These are phyloP conservation scores for Phytophthora pinifolia DNA, from an alignment of 352 stramenopile species.

Conservation along the genomic window DNA sequence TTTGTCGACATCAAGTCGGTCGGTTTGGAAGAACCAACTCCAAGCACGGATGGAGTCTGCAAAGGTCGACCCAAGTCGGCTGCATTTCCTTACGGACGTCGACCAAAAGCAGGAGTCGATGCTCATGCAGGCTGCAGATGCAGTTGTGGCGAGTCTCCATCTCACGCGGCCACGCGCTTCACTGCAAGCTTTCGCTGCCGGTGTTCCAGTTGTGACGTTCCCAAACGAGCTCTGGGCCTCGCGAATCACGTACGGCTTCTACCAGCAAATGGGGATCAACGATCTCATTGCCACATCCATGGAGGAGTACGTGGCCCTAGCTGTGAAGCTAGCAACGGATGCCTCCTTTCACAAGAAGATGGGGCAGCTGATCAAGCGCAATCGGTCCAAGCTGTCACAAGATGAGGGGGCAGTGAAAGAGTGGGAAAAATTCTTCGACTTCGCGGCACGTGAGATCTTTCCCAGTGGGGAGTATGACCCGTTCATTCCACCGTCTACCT, in stretches of 20 bases:
- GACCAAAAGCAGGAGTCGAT: slow-evolving; percentile 54
- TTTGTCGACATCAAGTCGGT: slow-evolving; percentile 49
- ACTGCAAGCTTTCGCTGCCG: slow-evolving; percentile 60
- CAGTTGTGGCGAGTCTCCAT: slow-evolving; percentile 60
- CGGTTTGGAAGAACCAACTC: slow-evolving; percentile 54
- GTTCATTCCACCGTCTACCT: slow-evolving; percentile 3
- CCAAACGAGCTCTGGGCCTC: slow-evolving; percentile 59
- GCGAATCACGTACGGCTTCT: slow-evolving; percentile 63
- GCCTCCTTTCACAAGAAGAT: slow-evolving; percentile 46
- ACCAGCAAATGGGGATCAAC: slow-evolving; percentile 62
- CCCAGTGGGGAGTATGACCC: slow-evolving; percentile 20
- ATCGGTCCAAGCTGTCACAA: slow-evolving; percentile 43
- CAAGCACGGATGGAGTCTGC: slow-evolving; percentile 41
- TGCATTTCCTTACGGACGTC: slow-evolving; percentile 66
- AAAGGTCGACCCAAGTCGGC: slow-evolving; percentile 24
- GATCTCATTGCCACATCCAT: slow-evolving; percentile 49
- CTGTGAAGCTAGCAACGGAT: slow-evolving; percentile 53
- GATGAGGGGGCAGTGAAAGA: slow-evolving; percentile 49
- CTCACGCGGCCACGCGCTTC: slow-evolving; percentile 47
- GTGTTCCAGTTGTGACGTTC: slow-evolving; percentile 66
- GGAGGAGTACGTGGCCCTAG: slow-evolving; percentile 54
- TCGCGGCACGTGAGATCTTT: slow-evolving; percentile 35
- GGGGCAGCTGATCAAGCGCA: slow-evolving; percentile 40
- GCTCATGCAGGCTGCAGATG: slow-evolving; percentile 54
- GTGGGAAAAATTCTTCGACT: slow-evolving; percentile 76